Conservation (phyloP, 257 asterid genomes). For the Nicotiana undulata region DNA sequence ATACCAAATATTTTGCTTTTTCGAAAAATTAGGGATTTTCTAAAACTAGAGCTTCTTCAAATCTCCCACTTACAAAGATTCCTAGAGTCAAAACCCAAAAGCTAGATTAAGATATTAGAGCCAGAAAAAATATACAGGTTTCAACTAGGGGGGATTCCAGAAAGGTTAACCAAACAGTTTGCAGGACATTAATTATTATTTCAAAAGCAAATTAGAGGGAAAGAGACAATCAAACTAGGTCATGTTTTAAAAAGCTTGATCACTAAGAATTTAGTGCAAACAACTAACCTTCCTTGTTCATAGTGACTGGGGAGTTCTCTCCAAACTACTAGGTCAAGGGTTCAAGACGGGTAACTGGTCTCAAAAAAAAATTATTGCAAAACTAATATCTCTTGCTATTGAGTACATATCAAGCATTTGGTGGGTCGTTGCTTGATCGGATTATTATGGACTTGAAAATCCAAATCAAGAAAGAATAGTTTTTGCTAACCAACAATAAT, state of each 20-base stretch:
- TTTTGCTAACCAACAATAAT: background rate
- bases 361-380: no score
- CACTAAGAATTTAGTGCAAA: background rate
- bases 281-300: background rate
- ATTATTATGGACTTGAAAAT: background rate
- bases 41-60: background rate
- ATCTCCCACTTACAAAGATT: background rate
- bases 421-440: background rate
- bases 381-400: background rate
- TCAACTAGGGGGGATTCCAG: background rate
- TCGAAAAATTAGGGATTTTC: background rate
- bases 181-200: background rate
- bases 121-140: background rate
- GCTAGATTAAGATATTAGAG: background rate
- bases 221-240: background rate
- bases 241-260: background rate
- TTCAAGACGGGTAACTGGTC: no score
- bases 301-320: no score
- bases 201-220: constrained; percentile 1
- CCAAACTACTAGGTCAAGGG: no score
- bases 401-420: background rate
- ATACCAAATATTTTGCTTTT: background rate
- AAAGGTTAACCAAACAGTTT: background rate
- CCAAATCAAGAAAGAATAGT: background rate
- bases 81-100: background rate